phyloP scores from a whole-genome alignment of 139 green algal species.

The Tetraselmis striata region DNA sequence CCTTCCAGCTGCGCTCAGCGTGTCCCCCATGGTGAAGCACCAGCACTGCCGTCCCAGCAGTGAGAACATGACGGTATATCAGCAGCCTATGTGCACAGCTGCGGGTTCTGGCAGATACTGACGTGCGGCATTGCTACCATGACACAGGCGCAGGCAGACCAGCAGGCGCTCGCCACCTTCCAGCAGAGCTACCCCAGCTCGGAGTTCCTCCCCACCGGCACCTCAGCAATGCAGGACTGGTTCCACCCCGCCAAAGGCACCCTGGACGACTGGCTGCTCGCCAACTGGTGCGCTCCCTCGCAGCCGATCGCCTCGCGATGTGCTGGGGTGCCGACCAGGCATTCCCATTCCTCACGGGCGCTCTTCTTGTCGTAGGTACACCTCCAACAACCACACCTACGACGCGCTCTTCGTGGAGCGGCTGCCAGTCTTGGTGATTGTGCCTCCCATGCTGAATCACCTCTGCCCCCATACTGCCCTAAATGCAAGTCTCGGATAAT shows the following conservation, averaged over 20 bases:
- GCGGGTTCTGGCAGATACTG: no score
- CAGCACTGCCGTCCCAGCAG: no score
- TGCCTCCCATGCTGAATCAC: no score
- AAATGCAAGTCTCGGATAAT: no score
- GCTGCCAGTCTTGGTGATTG: constrained; percentile 19
- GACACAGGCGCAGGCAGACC: not conserved
- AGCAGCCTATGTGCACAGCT: no score
- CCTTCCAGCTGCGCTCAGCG: not conserved
- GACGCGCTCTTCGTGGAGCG: constrained; percentile 48
- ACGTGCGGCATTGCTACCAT: no score
- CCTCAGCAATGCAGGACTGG: not conserved
- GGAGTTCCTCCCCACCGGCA: not conserved
- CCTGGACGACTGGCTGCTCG: constrained; percentile 57
- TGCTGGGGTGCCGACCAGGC: no score
- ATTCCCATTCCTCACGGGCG: no score
- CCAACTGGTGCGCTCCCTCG: constrained; percentile 44
- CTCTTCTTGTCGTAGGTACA: not conserved
- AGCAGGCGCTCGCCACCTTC: not conserved
- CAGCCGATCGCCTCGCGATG: no score
- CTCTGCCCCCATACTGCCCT: no score
- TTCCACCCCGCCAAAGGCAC: constrained; percentile 20
- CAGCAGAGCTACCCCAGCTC: not conserved
- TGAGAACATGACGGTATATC: no score
- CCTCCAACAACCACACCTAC: constrained; percentile 29
- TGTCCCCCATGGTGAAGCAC: not conserved